Evolutionary conservation across 2,329 filamentous ascomycete species (phyloP).

Genomic region (Diaporthe vexans): DNA sequence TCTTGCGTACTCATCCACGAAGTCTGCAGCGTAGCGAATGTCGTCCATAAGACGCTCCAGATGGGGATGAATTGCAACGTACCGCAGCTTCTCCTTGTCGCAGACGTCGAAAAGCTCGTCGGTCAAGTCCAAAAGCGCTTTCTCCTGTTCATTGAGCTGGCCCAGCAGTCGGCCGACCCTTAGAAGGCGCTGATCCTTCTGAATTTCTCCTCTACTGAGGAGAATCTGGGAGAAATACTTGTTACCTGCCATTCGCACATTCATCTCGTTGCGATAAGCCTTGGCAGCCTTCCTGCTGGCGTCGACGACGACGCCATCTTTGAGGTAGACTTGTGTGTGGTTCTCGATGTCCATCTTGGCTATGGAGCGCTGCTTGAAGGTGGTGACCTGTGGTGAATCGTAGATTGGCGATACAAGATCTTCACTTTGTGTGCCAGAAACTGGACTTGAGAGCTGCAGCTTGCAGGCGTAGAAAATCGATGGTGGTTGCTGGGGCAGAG

Average conservation of each 20-base stretch:
- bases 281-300: constrained; percentile 19
- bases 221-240: constrained; percentile 1
- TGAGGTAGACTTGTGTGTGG: constrained; percentile 11
- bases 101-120: constrained; percentile 17
- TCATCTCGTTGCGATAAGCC: background rate
- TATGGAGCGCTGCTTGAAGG: background rate
- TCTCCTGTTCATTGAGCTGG: background rate
- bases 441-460: background rate
- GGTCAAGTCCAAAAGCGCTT: background rate
- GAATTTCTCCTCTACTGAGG: background rate
- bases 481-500: background rate
- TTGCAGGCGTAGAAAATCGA: background rate
- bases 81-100: constrained; percentile 6
- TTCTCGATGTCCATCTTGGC: constrained; percentile 23
- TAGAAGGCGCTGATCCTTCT: constrained; percentile 15
- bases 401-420: background rate
- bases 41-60: background rate
- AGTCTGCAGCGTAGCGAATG: constrained; percentile 16
- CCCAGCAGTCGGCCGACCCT: constrained; percentile 29
- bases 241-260: constrained; percentile 4
- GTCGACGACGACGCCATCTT: background rate
- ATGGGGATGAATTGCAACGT: constrained; percentile 13
- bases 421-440: background rate
- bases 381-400: background rate
- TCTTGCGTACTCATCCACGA: constrained; percentile 24